Conservation (phyloP, 495 filamentous ascomycete genomes). For the Hyaloscypha bicolor region DNA sequence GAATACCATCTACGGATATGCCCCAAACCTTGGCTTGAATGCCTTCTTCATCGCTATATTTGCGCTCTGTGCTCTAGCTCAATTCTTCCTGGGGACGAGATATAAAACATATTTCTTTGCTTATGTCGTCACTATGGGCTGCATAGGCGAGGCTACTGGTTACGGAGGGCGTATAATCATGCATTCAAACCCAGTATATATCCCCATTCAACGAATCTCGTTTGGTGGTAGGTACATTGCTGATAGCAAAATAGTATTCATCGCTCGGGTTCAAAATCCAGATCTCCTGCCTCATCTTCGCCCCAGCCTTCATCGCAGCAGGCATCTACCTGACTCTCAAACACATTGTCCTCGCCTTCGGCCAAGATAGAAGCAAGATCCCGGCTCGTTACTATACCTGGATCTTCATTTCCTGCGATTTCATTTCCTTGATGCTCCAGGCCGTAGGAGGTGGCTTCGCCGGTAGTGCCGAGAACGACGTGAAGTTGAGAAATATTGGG, state of each 20-base stretch:
- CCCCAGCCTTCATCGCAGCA: slow-evolving; percentile 62
- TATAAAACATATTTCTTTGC: slow-evolving; percentile 43
- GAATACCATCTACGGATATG: slow-evolving; percentile 68
- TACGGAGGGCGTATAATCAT: slow-evolving; percentile 27
- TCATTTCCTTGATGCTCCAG: slow-evolving; percentile 64
- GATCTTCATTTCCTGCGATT: slow-evolving; percentile 68
- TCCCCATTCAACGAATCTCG: neutral
- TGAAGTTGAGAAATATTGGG: slow-evolving; percentile 42
- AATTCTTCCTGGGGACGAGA: slow-evolving; percentile 42
- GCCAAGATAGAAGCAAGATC: slow-evolving; percentile 54
- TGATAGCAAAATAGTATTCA: slow-evolving; percentile 23
- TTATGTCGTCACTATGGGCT: slow-evolving; percentile 43
- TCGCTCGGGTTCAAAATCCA: slow-evolving; percentile 52
- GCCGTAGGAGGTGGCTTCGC: slow-evolving; percentile 66
- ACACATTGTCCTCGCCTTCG: slow-evolving; percentile 59
- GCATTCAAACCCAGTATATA: slow-evolving; percentile 20
- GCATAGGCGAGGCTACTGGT: slow-evolving; percentile 46
- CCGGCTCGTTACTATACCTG: slow-evolving; percentile 63
- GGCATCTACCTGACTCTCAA: slow-evolving; percentile 71
- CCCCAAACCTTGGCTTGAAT: slow-evolving; percentile 59
- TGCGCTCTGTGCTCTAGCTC: slow-evolving; percentile 39
- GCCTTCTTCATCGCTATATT: slow-evolving; percentile 48
- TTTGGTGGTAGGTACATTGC: neutral
- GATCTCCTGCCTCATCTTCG: slow-evolving; percentile 63
- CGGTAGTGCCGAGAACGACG: slow-evolving; percentile 46